phyloP scores from a whole-genome alignment of 352 stramenopile species.

The Phytopythium helicoides region DNA sequence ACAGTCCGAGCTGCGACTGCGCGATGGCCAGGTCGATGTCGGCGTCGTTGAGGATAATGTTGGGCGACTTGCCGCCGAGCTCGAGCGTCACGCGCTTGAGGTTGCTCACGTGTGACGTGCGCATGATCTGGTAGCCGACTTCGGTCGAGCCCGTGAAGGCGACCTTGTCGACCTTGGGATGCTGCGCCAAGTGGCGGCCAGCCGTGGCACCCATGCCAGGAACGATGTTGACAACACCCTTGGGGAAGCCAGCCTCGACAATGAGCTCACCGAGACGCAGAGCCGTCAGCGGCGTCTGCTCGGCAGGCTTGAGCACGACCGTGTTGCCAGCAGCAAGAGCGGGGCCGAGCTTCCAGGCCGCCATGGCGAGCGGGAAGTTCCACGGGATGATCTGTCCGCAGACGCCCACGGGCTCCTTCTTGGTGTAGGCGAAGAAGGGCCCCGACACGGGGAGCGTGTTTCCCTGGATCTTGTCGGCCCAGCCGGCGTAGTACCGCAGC shows the following conservation, averaged over 20 bases:
- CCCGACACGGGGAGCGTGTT: conserved; percentile 52
- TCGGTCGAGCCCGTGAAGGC: conserved; percentile 63
- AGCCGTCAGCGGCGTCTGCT: conserved; percentile 92
- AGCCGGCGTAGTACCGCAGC: conserved; percentile 91
- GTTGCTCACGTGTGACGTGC: conserved; percentile 41
- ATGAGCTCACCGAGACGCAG: conserved; percentile 86
- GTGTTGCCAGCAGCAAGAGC: conserved; percentile 91
- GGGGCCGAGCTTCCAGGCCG: conserved; percentile 91
- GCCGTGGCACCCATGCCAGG: conserved; percentile 41
- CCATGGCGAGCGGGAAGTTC: conserved; percentile 97
- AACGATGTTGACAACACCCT: conserved; percentile 82
- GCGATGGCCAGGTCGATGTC: conserved; percentile 56
- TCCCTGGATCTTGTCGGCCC: conserved; percentile 79
- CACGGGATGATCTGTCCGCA: conserved; percentile 92
- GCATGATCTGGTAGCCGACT: conserved; percentile 53
- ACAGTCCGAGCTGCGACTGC: conserved; percentile 56
- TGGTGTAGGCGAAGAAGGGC: conserved; percentile 47
- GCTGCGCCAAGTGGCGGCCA: conserved; percentile 27
- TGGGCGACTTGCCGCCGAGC: conserved; percentile 66
- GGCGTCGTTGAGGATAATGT: conserved; percentile 64
- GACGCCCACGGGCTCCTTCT: conserved; percentile 87
- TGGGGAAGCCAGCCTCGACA: conserved; percentile 66
- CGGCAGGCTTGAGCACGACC: conserved; percentile 92
- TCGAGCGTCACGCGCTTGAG: conserved; percentile 75
- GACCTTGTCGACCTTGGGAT: conserved; percentile 65